Conservation (phyloP, 257 asterid genomes). For the Nicotiana undulata region DNA sequence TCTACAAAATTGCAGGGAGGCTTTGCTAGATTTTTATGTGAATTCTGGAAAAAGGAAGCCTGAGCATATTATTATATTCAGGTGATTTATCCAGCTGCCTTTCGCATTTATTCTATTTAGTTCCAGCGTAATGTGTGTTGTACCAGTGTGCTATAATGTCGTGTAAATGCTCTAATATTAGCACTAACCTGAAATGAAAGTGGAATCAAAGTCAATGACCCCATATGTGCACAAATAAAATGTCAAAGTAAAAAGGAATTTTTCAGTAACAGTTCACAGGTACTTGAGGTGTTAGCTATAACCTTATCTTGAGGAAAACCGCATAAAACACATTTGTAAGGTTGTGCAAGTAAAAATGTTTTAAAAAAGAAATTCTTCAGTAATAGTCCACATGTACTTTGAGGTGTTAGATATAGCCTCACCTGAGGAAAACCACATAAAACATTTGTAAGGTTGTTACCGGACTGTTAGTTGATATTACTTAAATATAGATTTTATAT, state of each 20-base stretch:
- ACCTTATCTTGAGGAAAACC: neutral
- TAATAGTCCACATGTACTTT: too few species aligned
- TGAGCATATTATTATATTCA: too few species aligned
- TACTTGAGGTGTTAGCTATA: neutral
- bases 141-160: neutral
- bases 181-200: neutral
- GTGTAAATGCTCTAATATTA: neutral
- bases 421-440: too few species aligned
- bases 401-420: too few species aligned
- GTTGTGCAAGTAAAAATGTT: too few species aligned
- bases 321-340: too few species aligned
- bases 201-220: neutral
- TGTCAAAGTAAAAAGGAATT: neutral
- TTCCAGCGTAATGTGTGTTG: neutral
- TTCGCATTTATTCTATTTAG: neutral
- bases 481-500: too few species aligned
- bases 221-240: neutral
- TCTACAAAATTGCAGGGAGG: constrained; percentile 46
- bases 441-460: neutral
- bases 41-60: constrained; percentile 84
- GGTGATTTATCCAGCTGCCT: constrained; percentile 26
- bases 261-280: neutral
- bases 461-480: neutral
- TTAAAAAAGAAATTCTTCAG: too few species aligned
- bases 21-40: constrained; percentile 55